Evolutionary conservation across 192 early-diverging fungal species (phyloP).

Genomic region (Backusella circina): DNA sequence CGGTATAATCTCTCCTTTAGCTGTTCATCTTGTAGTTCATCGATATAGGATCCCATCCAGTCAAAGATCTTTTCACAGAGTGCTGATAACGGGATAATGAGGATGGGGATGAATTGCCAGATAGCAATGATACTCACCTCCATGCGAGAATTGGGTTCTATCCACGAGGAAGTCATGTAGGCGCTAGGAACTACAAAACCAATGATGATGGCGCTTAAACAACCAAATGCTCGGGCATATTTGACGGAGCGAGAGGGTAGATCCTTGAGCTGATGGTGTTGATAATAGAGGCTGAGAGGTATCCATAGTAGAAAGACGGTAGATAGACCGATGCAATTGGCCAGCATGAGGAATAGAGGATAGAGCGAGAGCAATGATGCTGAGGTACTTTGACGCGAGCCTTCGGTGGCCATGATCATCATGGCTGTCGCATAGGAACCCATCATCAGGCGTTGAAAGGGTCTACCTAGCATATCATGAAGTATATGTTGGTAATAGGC

Average conservation of each 20-base stretch:
- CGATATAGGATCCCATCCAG: neutral
- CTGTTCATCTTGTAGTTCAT: neutral
- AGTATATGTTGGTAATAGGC: slow-evolving; percentile 5
- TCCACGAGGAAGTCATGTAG: neutral
- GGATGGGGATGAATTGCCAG: neutral
- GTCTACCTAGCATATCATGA: slow-evolving; percentile 5
- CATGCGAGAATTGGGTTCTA: neutral
- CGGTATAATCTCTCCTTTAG: neutral
- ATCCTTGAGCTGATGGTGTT: neutral
- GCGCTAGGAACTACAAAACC: neutral
- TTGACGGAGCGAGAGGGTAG: neutral
- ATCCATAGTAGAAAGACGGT: neutral
- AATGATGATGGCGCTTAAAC: neutral
- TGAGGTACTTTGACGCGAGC: neutral
- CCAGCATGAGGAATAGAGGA: neutral
- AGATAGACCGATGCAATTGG: slow-evolving; percentile 5
- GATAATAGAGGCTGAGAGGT: slow-evolving; percentile 4
- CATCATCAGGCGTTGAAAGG: neutral
- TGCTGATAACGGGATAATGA: neutral
- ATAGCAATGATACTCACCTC: neutral
- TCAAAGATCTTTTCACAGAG: neutral
- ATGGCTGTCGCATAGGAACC: neutral
- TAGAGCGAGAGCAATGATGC: neutral
- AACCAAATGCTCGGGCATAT: neutral
- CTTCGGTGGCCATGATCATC: slow-evolving; percentile 14